phyloP scores from a whole-genome alignment of 208 protist genomes.

The Crithidia bombi region DNA sequence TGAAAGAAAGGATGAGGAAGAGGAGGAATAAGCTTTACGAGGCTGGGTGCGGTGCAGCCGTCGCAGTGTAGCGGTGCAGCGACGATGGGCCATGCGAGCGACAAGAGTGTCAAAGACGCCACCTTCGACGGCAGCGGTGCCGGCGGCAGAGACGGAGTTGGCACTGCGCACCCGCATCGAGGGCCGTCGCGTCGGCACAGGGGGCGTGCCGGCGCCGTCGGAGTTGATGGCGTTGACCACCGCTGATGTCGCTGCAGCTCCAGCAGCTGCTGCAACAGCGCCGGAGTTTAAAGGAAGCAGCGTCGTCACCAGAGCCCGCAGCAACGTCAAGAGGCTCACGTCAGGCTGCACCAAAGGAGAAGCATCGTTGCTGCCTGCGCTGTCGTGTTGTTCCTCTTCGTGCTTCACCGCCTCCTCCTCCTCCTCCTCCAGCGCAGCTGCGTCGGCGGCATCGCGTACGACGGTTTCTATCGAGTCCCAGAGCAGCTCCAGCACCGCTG shows the following conservation, averaged over 20 bases:
- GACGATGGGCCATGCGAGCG: constrained; percentile 21
- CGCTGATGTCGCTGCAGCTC: not conserved
- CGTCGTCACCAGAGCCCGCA: constrained; percentile 16
- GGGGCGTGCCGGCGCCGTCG: not conserved
- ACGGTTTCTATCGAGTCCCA: constrained; percentile 24
- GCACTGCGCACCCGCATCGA: not conserved
- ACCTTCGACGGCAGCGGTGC: constrained; percentile 1
- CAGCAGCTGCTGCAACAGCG: not conserved
- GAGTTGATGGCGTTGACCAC: not conserved
- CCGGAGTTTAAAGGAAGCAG: not conserved
- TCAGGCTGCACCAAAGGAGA: not conserved
- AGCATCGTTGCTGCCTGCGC: not conserved
- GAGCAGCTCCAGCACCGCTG: constrained; percentile 11
- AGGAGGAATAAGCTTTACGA: not conserved
- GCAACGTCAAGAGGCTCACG: constrained; percentile 22
- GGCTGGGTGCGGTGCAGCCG: not conserved
- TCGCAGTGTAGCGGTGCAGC: constrained; percentile 9
- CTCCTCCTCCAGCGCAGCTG: not conserved
- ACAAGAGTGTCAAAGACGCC: constrained; percentile 9
- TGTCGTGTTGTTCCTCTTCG: not conserved
- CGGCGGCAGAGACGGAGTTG: not conserved
- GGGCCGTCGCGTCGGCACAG: not conserved
- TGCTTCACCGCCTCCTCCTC: not conserved
- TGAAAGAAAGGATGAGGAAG: too few species aligned
- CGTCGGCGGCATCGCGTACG: constrained; percentile 20